phyloP scores from a whole-genome alignment of 2,329 filamentous ascomycete species.

The Curvularia lunata region DNA sequence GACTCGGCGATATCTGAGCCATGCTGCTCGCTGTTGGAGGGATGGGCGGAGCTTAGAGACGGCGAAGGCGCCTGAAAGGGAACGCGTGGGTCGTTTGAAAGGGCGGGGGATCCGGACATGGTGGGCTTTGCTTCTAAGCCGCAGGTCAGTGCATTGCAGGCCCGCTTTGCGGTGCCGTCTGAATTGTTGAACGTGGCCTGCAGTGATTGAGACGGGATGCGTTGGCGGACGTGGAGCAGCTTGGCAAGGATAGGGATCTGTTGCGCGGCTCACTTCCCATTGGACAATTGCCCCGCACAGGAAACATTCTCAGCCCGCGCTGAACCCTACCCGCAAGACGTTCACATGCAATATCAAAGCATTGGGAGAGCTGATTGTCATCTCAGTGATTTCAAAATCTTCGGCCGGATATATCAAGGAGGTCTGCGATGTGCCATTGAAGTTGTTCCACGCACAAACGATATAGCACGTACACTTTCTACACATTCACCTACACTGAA shows the following conservation, averaged over 20 bases:
- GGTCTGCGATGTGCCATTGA: neutral
- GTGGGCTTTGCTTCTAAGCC: slow-evolving; percentile 43
- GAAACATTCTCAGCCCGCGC: slow-evolving; percentile 21
- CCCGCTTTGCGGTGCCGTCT: slow-evolving; percentile 41
- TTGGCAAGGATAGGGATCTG: slow-evolving; percentile 29
- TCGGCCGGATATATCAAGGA: neutral
- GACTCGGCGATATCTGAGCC: slow-evolving; percentile 27
- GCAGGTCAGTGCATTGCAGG: slow-evolving; percentile 51
- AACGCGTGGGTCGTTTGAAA: slow-evolving; percentile 35
- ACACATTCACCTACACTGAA: neutral
- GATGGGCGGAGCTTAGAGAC: slow-evolving; percentile 27
- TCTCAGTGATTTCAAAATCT: neutral
- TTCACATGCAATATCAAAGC: neutral
- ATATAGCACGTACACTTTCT: slow-evolving; percentile 3
- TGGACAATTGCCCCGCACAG: slow-evolving; percentile 20
- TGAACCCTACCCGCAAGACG: slow-evolving; percentile 9
- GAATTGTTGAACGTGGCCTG: slow-evolving; percentile 45
- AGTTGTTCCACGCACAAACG: neutral
- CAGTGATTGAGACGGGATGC: slow-evolving; percentile 40
- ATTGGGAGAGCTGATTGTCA: neutral
- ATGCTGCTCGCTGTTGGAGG: slow-evolving; percentile 26
- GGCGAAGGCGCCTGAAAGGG: slow-evolving; percentile 30
- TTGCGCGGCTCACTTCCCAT: slow-evolving; percentile 25
- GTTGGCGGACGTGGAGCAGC: slow-evolving; percentile 35
- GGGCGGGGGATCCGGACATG: slow-evolving; percentile 39